phyloP scores from a whole-genome alignment of 441 rosid genomes.

The Flueggea neowawraea region DNA sequence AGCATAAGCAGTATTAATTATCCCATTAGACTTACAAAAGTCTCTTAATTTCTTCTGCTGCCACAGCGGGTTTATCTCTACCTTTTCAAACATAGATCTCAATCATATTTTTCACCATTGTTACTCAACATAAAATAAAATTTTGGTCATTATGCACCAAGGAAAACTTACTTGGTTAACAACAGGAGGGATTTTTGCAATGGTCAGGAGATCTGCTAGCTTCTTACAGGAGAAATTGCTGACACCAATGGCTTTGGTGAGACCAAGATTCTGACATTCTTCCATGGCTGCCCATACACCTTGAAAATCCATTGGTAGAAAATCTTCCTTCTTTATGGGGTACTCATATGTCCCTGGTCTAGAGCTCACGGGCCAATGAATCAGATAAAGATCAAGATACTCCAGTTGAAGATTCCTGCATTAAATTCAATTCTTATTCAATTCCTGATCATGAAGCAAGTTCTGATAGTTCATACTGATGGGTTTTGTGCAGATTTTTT shows the following conservation, averaged over 20 bases:
- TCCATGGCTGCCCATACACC: conserved; percentile 71
- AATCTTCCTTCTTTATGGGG: conserved; percentile 38
- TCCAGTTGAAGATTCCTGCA: conserved; percentile 44
- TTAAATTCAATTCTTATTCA: too few species aligned
- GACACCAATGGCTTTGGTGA: conserved; percentile 57
- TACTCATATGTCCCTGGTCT: conserved; percentile 33
- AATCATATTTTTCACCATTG: not conserved
- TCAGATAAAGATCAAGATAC: conserved; percentile 40
- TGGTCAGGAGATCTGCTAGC: conserved; percentile 38
- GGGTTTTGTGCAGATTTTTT: too few species aligned
- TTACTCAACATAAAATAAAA: not conserved
- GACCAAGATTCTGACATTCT: conserved; percentile 50
- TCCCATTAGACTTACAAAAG: conserved; percentile 30
- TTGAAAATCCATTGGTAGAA: conserved; percentile 38
- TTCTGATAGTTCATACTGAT: too few species aligned
- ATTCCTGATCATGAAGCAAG: too few species aligned
- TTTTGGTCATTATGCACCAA: not conserved
- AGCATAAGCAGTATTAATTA: conserved; percentile 32
- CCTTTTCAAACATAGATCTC: conserved; percentile 12
- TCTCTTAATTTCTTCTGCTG: conserved; percentile 37
- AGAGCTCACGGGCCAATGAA: conserved; percentile 57
- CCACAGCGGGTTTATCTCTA: conserved; percentile 45
- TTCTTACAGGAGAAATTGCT: conserved; percentile 70
- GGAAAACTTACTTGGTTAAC: conserved; percentile 46
- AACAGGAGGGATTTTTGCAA: conserved; percentile 54